Conservation (phyloP, 2,329 filamentous ascomycete species). For the Aspergillus pseudoterreus region DNA sequence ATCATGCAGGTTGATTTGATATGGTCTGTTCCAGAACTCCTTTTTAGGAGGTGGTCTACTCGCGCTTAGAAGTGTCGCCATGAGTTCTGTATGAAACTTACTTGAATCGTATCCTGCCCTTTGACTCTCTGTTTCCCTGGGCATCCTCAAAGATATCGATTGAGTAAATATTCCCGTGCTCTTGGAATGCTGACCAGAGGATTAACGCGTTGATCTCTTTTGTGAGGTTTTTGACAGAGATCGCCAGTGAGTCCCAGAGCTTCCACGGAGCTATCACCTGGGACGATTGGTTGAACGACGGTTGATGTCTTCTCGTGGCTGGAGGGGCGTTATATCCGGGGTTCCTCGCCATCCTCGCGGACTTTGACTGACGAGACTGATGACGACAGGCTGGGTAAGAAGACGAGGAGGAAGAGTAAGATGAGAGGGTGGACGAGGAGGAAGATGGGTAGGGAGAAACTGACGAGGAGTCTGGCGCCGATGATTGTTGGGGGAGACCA, state of each 20-base stretch:
- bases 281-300: slow-evolving; percentile 2
- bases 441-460: neutral
- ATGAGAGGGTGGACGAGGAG: slow-evolving; percentile 2
- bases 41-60: slow-evolving; percentile 49
- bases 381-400: neutral
- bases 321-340: neutral
- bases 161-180: slow-evolving; percentile 51
- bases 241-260: slow-evolving; percentile 35
- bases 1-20: slow-evolving; percentile 25
- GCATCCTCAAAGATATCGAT: slow-evolving; percentile 55
- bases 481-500: neutral
- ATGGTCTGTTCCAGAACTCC: slow-evolving; percentile 49
- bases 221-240: slow-evolving; percentile 37
- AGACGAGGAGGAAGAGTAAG: slow-evolving; percentile 1
- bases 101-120: slow-evolving; percentile 54
- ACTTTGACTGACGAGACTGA: neutral
- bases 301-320: neutral
- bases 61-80: neutral
- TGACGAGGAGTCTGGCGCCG: neutral
- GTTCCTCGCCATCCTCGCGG: neutral
- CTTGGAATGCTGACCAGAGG: slow-evolving; percentile 52
- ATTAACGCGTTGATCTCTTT: slow-evolving; percentile 30
- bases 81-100: slow-evolving; percentile 14
- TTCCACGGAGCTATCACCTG: slow-evolving; percentile 31
- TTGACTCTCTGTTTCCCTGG: slow-evolving; percentile 36